Base-by-base conservation (phyloP, 768 basidiomycete genomes). In the Dacryopinax primogenitus region DNA sequence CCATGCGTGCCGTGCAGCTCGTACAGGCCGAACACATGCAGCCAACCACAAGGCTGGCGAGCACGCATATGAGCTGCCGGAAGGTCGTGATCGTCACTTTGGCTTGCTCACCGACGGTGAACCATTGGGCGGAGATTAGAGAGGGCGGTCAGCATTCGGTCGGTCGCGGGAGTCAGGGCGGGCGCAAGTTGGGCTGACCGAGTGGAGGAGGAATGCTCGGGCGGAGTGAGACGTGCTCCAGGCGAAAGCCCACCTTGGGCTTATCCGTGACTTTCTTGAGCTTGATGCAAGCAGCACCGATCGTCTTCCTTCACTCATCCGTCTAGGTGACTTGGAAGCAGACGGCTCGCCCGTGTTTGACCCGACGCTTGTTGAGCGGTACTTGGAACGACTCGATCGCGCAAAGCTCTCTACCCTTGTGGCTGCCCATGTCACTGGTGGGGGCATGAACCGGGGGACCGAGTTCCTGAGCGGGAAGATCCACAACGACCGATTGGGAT, bases 91-190 rank as follows among this genome's bases (percentile, higher is more conserved):
- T 62, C n/a, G 62, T 63, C 1, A 65, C 62, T 35, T n/a, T n/a
- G n/a, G n/a, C n/a, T n/a, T 69, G 68, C 47, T 69, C 68, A 2
- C 51, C 62, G 4, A 34, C 45, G n/a, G 61, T 62, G 62, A 64
- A 69, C 68, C 68, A 69, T 36, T 69, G 68, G 21, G 67, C 68
- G 30, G 68, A 66, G 68, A 69, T 47, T 58, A 32, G 37, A 11
- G 37, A 11, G n/a, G 37, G n/a, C n/a, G n/a, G 37, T 39, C 37
- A 39, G 37, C 37, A 39, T n/a, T n/a, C n/a, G n/a, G n/a, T 39
- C 37, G 37, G 12, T 39, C 37, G 11, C 37, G n/a, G 12, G n/a
- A 39, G 11, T 11, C 37, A 39, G 11, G n/a, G 11, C n/a, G 37
- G 12, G 12, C n/a, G 37, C 37, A 11, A 39, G n/a, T 11, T 39